Base-by-base conservation (phyloP, 768 basidiomycete genomes). In the Macrolepiota albuminosa region DNA sequence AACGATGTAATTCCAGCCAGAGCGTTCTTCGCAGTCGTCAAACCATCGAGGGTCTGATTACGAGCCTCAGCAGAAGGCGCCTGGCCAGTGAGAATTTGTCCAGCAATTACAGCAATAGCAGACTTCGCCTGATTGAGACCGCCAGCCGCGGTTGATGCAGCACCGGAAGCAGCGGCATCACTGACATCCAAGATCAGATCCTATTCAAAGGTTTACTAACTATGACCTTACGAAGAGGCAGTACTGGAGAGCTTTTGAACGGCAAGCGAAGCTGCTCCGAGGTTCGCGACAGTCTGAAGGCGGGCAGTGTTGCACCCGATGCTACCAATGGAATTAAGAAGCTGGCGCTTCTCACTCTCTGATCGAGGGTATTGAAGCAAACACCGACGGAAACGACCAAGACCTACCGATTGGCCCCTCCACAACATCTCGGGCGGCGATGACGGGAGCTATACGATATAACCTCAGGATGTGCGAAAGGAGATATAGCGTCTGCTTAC, bases 1-100 rank as follows among this genome's bases (percentile, higher is more conserved):
- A 49, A 70, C 71, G 71, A 71, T 10, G 51, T 69, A 45, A 72
- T 69, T 45, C 56, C 43, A 5, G 60, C 49, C 26, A 73, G 66
- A 21, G 69, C 70, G 7, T 57, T 45, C 63, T 60, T 57, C 2
- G 69, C 70, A 10, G 60, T 46, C 14, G 53, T 59, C 56, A 72
- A 48, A 2, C 72, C 72, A 24, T 61, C 34, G 16, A 55, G 53
- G 9, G 66, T 62, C 47, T 67, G 66, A 13, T 64, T 64, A 56
- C 72, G 70, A 21, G 64, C 66, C 24, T 61, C 58, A 3, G 67
- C 65, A n/a, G 69, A 66, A 33, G 70, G 60, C 5, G 61, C 59
- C 26, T 69, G 52, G 1, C 64, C 63, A 31, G 63, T 42, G 26
- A 71, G 39, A 9, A 70, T 50, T 10, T 66, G 62, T 36, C 50